These are phyloP conservation scores for Sporopachydermia lactativora DNA, from an alignment of 805 yeast species.

Conservation along the genomic window DNA sequence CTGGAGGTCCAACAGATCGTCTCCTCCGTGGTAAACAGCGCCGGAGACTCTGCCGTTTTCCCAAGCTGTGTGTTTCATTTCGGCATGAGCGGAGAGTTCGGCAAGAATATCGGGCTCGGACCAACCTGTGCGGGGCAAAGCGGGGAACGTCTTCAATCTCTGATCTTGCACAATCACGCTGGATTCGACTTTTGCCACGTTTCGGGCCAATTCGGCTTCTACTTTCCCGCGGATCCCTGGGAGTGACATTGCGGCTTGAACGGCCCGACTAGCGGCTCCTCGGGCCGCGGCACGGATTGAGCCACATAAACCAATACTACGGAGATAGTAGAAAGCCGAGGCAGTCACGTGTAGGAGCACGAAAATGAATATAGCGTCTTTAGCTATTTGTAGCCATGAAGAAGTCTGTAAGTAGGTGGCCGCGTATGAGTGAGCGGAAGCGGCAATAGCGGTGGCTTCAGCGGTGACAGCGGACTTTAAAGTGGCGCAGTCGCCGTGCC, in stretches of 20 bases:
- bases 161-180: conserved; percentile 43
- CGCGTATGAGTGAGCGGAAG: conserved; percentile 1
- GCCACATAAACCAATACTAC: too few species aligned
- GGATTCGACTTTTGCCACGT: conserved; percentile 35
- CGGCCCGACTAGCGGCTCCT: too few species aligned
- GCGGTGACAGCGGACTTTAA: conserved; percentile 2
- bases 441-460: background rate
- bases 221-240: conserved; percentile 46
- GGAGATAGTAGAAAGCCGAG: too few species aligned
- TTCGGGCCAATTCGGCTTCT: conserved; percentile 40
- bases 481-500: too few species aligned
- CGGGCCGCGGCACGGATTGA: too few species aligned
- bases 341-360: too few species aligned
- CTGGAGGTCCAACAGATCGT: conserved; percentile 61
- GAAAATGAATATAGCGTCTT: too few species aligned
- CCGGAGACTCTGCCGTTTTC: conserved; percentile 79
- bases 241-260: too few species aligned
- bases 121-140: conserved; percentile 50
- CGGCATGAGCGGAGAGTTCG: conserved; percentile 34
- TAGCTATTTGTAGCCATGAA: too few species aligned
- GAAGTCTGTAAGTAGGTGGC: too few species aligned
- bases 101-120: conserved; percentile 28
- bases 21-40: conserved; percentile 93
- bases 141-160: conserved; percentile 13
- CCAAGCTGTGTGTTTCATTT: conserved; percentile 64